Base-by-base conservation (phyloP, 2,329 filamentous ascomycete species). In the Trichoderma aggressivum region DNA sequence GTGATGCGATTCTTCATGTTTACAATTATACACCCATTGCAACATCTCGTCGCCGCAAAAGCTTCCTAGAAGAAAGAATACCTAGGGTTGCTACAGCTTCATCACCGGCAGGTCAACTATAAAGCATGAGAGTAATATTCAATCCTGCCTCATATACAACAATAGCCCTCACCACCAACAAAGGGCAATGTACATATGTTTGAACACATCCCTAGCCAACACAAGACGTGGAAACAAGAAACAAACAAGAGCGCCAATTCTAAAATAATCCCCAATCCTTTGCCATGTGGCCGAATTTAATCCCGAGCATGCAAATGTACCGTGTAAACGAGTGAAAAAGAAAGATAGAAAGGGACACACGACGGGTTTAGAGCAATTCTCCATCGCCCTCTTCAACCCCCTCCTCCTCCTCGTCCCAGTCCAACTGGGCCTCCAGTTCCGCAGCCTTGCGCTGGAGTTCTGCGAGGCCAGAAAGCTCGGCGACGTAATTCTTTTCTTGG, bases 401-500 rank as follows among this genome's bases (percentile, higher is more conserved):
- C 47, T 61, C 83, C 34, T 88, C 88, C 12, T 88, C 87, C 47
- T 86, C 85, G 64, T 89, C 88, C 84, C 88, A 91, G 30, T 92
- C 90, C 60, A 92, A 81, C 58, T 88, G 80, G 0, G 75, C 82
- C 2, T 81, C 81, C 78, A 85, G 81, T 73, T 83, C 84, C 75
- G 89, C 87, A 0, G 88, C 88, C 72, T 79, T 80, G 26, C 87
- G 81, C 79, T 91, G 89, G n/a, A 94, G 89, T 79, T 94, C 92
- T 0, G 90, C 90, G 56, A 94, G 78, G 0, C 92, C 92, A 39
- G 89, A 92, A 39, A 95, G 83, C 78, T 95, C 92, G 34, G 91
- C 89, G 0, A 97, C 91, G 77, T 92, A 96, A 2, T 93, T 90
- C 77, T 89, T 90, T 80, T 94, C 91, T 72, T 89, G 88, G 16